Percentiles rank a stretch among this genome's conserved stretches.
These are phyloP conservation scores for Botrytis medusae DNA, from an alignment of 2,329 filamentous ascomycete species.

Conservation along the genomic window DNA sequence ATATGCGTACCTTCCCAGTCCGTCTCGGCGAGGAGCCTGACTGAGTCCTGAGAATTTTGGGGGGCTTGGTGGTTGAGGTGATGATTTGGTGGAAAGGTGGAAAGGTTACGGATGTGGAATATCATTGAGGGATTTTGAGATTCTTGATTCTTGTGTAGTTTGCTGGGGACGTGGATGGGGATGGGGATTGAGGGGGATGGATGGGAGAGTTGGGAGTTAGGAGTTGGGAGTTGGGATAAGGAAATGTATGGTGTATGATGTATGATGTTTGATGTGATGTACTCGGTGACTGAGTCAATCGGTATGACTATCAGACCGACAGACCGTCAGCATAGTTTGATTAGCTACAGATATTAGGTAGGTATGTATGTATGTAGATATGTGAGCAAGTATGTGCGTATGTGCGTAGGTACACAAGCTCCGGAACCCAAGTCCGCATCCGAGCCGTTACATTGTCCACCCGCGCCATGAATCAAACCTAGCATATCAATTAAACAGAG, in stretches of 20 bases:
- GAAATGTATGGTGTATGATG: background rate
- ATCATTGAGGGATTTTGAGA: background rate
- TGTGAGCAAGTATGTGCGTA: background rate
- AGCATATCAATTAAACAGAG: background rate
- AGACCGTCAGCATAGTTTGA: background rate
- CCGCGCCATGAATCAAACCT: background rate
- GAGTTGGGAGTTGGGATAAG: background rate
- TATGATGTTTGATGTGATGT: background rate
- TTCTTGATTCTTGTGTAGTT: background rate
- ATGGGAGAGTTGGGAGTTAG: background rate
- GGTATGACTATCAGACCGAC: background rate
- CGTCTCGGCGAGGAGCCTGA: background rate
- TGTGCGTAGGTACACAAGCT: background rate
- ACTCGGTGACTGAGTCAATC: background rate
- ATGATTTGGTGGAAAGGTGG: background rate
- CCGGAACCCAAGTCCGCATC: background rate
- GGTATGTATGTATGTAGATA: background rate
- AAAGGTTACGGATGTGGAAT: background rate
- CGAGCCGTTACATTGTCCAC: background rate
- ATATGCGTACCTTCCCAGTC: background rate
- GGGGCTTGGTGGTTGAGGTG: background rate
- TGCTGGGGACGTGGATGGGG: no score
- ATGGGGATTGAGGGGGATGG: no score
- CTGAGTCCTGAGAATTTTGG: background rate
- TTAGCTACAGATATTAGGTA: background rate